Evolutionary conservation across 306 rosid genomes (phyloP).

Genomic region (Casuarina equisetifolia): DNA sequence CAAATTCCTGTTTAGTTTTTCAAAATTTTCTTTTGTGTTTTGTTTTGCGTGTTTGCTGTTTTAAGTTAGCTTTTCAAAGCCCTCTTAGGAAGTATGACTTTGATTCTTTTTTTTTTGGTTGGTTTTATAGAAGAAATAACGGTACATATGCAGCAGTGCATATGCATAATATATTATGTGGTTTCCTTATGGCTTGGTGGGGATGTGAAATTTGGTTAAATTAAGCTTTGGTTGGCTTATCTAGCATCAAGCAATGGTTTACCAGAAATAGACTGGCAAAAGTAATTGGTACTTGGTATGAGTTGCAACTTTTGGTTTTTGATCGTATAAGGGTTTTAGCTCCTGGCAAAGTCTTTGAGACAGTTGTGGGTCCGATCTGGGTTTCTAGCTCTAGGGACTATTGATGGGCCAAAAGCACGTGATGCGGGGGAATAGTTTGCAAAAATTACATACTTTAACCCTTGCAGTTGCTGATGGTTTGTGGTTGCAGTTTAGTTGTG

Average conservation of each 20-base stretch:
- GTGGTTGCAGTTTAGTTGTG: neutral
- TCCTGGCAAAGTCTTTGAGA: neutral
- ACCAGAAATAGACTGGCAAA: neutral
- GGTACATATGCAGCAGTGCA: neutral
- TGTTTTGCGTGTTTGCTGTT: neutral
- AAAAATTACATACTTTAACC: neutral
- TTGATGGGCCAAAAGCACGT: neutral
- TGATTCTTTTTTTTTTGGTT: neutral
- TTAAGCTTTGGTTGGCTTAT: constrained; percentile 11
- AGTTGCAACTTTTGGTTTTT: neutral
- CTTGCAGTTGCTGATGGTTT: neutral
- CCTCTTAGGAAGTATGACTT: constrained; percentile 2
- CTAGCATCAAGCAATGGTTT: constrained; percentile 7
- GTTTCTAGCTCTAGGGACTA: neutral
- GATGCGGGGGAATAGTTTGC: neutral
- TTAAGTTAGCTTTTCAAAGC: constrained; percentile 10
- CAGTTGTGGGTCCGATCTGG: neutral
- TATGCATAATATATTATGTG: constrained; percentile 13
- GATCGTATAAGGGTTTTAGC: neutral
- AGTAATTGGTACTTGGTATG: neutral
- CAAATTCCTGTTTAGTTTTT: neutral
- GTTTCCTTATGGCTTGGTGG: neutral
- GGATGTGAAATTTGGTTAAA: neutral
- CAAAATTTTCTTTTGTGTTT: constrained; percentile 3
- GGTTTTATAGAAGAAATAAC: no score